phyloP scores from a whole-genome alignment of 75 land plant genomes.

The Sequoia sempervirens region DNA sequence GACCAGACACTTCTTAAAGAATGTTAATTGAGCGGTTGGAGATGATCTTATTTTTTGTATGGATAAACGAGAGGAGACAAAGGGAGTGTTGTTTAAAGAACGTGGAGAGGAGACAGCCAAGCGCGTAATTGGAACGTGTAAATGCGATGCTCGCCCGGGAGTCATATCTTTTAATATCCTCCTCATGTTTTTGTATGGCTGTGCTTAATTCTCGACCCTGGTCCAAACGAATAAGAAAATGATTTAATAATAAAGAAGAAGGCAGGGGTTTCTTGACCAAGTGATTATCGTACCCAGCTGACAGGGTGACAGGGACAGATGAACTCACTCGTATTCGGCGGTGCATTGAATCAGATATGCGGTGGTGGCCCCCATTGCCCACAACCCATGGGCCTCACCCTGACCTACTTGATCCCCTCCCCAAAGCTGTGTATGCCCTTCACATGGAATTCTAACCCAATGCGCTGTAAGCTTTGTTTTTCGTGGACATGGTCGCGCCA shows the following conservation, averaged over 20 bases:
- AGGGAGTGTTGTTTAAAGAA: not conserved
- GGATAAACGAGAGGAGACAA: too few relatives aligned
- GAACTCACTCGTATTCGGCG: not conserved
- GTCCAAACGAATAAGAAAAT: not conserved
- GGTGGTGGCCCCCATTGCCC: not conserved
- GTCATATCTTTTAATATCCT: not conserved
- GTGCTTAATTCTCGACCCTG: not conserved
- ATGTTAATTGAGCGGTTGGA: not conserved
- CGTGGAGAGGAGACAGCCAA: not conserved
- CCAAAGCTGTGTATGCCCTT: too few relatives aligned
- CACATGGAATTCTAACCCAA: too few relatives aligned
- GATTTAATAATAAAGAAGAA: too few relatives aligned
- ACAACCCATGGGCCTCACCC: too few relatives aligned
- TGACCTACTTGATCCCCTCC: too few relatives aligned
- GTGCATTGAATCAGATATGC: not conserved
- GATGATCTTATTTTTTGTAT: too few relatives aligned
- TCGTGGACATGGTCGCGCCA: not conserved
- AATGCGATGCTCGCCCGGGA: not conserved
- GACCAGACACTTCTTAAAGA: not conserved
- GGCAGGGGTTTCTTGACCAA: not conserved
- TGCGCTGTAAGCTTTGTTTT: not conserved
- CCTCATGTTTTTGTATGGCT: not conserved
- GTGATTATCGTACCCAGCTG: not conserved
- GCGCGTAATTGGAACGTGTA: not conserved
- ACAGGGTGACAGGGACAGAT: not conserved